Evolutionary conservation across 2,329 filamentous ascomycete genomes (phyloP).

Genomic region (Cadophora gregata): DNA sequence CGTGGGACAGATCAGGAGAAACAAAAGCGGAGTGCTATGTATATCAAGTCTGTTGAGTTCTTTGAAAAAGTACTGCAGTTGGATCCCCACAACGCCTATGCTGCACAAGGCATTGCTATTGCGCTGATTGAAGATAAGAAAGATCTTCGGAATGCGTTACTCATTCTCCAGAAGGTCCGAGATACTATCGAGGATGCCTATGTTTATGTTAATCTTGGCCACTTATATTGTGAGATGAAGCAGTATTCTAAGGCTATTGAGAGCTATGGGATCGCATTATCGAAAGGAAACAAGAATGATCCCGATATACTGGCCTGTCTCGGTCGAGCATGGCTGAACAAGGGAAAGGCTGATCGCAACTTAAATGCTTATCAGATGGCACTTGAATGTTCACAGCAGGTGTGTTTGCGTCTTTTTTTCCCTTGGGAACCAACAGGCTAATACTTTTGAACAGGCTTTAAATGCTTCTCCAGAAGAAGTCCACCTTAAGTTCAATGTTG

Average conservation of each 20-base stretch:
- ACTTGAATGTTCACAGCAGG: constrained; percentile 68
- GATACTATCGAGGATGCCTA: constrained; percentile 89
- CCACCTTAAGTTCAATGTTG: constrained; percentile 96
- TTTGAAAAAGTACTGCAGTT: constrained; percentile 96
- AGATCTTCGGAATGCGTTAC: constrained; percentile 79
- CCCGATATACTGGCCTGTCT: constrained; percentile 72
- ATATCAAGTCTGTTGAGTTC: constrained; percentile 94
- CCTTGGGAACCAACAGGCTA: constrained; percentile 1
- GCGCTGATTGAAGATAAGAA: constrained; percentile 94
- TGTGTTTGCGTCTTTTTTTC: constrained; percentile 44
- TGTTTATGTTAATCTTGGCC: constrained; percentile 91
- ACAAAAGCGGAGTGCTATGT: constrained; percentile 85
- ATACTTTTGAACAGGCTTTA: too few relatives aligned
- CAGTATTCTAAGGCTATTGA: constrained; percentile 94
- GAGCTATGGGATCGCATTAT: constrained; percentile 81
- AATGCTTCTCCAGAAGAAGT: constrained; percentile 80
- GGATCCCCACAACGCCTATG: constrained; percentile 95
- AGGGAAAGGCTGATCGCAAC: constrained; percentile 68
- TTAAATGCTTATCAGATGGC: constrained; percentile 67
- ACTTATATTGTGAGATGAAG: constrained; percentile 87
- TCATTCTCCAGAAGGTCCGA: constrained; percentile 87
- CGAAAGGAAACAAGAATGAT: constrained; percentile 66
- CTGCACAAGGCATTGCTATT: constrained; percentile 94
- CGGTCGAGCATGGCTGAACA: constrained; percentile 72
- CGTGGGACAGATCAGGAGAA: constrained; percentile 88